These are phyloP conservation scores for Phenoliferia sp. DNA, from an alignment of 1,284 basidiomycete species.

Conservation along the genomic window DNA sequence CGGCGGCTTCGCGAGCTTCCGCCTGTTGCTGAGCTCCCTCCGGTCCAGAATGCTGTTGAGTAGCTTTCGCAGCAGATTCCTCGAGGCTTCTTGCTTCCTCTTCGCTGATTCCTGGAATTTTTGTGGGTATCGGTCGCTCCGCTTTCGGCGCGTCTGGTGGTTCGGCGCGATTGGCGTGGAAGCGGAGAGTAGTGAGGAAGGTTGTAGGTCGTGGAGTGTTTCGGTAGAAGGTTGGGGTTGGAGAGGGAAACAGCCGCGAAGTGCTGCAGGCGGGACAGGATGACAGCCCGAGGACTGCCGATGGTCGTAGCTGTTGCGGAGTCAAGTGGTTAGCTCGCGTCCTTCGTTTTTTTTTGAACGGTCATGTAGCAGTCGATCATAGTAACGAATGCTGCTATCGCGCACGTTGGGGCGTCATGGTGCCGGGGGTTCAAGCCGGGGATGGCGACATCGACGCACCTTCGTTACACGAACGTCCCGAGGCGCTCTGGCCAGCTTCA, in stretches of 20 bases:
- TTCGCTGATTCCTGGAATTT: background rate
- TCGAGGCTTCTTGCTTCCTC: constrained; percentile 9
- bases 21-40: constrained; percentile 25
- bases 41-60: constrained; percentile 27
- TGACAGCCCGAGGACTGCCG: background rate
- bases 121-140: background rate
- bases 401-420: too few species aligned
- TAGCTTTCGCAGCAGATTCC: constrained; percentile 23
- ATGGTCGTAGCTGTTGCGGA: background rate
- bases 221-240: background rate
- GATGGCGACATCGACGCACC: background rate
- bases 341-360: background rate
- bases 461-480: too few species aligned
- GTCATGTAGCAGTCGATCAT: background rate
- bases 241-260: background rate
- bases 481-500: too few species aligned
- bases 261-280: background rate
- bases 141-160: background rate
- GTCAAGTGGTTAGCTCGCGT: background rate
- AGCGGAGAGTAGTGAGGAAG: constrained; percentile 7
- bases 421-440: background rate
- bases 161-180: constrained; percentile 17
- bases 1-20: background rate
- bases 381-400: too few species aligned
- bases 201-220: background rate